Conservation (phyloP, 768 basidiomycete genomes). For the Hygrophoropsis aurantiaca region DNA sequence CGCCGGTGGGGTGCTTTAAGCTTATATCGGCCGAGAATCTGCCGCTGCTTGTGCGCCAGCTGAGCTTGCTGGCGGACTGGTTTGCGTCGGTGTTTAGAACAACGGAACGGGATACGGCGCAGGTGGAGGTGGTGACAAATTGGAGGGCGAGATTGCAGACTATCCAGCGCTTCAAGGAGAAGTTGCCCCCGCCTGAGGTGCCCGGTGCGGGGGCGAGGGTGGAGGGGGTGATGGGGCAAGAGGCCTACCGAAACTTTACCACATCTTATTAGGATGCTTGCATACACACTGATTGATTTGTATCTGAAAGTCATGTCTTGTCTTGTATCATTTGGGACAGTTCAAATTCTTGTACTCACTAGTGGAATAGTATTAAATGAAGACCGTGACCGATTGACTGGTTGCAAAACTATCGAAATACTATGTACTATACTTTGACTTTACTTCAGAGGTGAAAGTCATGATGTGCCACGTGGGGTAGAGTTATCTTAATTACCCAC, state of each 20-base stretch:
- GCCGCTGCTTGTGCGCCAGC: constrained; percentile 84
- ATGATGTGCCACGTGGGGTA: too few species aligned
- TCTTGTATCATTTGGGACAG: too few species aligned
- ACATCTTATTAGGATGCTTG: constrained; percentile 41
- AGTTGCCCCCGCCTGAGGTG: constrained; percentile 18
- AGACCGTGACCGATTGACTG: too few species aligned
- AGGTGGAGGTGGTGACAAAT: constrained; percentile 82
- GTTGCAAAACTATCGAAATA: too few species aligned
- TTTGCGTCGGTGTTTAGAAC: constrained; percentile 81
- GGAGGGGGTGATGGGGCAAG: constrained; percentile 52
- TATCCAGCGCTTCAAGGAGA: constrained; percentile 62
- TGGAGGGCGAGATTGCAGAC: constrained; percentile 82
- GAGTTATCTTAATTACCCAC: too few species aligned
- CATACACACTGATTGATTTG: background rate
- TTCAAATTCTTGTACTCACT: too few species aligned
- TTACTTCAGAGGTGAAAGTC: too few species aligned
- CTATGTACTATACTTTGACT: too few species aligned
- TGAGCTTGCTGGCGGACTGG: constrained; percentile 86
- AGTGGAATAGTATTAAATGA: too few species aligned
- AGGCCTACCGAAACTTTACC: constrained; percentile 59
- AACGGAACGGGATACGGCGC: constrained; percentile 68
- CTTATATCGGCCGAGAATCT: constrained; percentile 87
- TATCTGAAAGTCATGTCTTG: too few species aligned
- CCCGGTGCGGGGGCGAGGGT: constrained; percentile 31
- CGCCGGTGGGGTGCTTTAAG: constrained; percentile 91